Base-by-base conservation (phyloP, 148 eudicot species). In the Diospyros lotus region DNA sequence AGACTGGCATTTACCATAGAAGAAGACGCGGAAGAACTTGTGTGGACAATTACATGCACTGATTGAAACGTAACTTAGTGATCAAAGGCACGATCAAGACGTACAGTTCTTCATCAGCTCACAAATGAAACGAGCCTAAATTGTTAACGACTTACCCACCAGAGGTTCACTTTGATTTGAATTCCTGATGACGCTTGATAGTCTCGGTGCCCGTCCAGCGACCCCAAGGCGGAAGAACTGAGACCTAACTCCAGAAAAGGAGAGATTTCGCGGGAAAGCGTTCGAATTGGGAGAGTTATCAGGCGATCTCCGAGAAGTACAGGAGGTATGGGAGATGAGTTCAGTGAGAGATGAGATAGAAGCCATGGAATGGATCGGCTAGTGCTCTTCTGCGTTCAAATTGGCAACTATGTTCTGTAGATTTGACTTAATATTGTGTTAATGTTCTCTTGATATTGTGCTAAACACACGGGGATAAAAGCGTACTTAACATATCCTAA, bases 281-380 rank as follows among this genome's bases (percentile, higher is more conserved):
- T 14, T 73, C 14, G 77, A 78, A 58, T 51, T 60, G 17, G 75
- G 72, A 2, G 51, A 64, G 41, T 68, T 66, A 50, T 13, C 28
- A 9, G 55, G 58, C 60, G 69, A 65, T 62, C 85, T 75, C 28
- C 52, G 54, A 64, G 73, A 11, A 40, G 76, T 42, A 45, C 66
- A 61, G 7, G 80, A 69, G 69, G 69, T 64, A 68, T 60, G 44
- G 42, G 83, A 75, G 53, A 79, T 72, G 77, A 81, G 72, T 42
- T 74, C 76, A 15, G 71, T 17, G 40, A 66, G 46, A 71, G 61
- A 70, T 8, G 66, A 66, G 14, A 70, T 64, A 76, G 86, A 79
- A 76, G 88, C 87, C 89, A 88, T 88, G 43, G 62, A 61, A 60
- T 13, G 17, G 50, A 28, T 2, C 45, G 6, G 59, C 58, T 15